Evolutionary conservation across 2,329 filamentous ascomycete species (phyloP), one percentile per base, ranked within the genome.

Genomic region (Hymenoscyphus scutula): DNA sequence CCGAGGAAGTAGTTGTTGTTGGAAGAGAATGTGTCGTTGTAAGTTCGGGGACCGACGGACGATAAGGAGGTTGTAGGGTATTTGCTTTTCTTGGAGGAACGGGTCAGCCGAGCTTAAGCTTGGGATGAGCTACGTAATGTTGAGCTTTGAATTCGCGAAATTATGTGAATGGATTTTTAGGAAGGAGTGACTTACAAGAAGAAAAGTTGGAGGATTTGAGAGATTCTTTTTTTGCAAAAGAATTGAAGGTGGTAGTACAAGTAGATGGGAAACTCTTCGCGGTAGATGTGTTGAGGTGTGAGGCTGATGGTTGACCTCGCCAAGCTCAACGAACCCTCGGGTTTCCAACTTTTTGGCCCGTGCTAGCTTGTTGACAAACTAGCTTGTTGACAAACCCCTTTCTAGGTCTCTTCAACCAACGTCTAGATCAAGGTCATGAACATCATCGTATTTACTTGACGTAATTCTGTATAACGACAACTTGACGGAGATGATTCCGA

Each of bases 21-120:
- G 29, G 48, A 27, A 58, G 37, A 41, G 38, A 29, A 30, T 23
- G 45, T 23, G n/a, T 23, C n/a, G 17, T 54, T 15, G 29, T 32
- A 54, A 29, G 29, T 45, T 62, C 56, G 48, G 60, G 11, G 60
- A 58, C 51, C 56, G 60, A 58, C 13, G 60, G 41, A 48, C 41
- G 41, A 48, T 48, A 48, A 48, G 19, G 41, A 23, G 41, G n/a
- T 8, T 19, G n/a, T 53, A 34, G 34, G 41, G n/a, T 25, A 56
- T 56, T 56, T 13, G 38, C 23, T 60, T 56, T 62, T 38, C 15
- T 41, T n/a, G 19, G 48, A 29, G 29, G n/a, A 30, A 58, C 25
- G 27, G 58, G 58, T 54, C 45, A 53, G 58, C 45, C 45, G 48
- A 59, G 64, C 62, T 66, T 17, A 45, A 27, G 25, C 19, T 23